Base-by-base conservation (phyloP, 2,329 filamentous ascomycete species). In the Cryoendolithus antarcticus region DNA sequence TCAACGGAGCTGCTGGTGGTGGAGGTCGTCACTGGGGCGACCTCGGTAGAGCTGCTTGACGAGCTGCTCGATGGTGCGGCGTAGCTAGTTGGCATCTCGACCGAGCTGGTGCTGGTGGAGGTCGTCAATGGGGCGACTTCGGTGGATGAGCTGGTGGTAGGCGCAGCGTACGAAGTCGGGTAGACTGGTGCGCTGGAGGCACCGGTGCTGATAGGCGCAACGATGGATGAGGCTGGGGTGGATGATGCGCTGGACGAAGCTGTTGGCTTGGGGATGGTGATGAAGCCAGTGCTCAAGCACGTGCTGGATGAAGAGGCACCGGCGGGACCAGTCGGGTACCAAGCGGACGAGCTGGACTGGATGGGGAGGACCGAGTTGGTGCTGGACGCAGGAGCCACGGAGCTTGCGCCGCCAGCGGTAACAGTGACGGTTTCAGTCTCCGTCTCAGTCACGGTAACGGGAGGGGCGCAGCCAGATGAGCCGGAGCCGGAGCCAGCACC, bases 361-460 rank as follows among this genome's bases (percentile, higher is more conserved):
- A 49, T 45, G 21, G 49, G 50, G 37, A 34, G 39, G 19, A 48
- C 48, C 35, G 30, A 37, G 11, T 44, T 42, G 38, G 38, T 37
- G 27, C 40, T 35, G 32, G 39, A 39, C 2, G 47, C 28, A 37
- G 37, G 35, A 10, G 28, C 32, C 13, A 31, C 30, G 12, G 13
- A 32, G 29, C 2, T 11, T 30, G 29, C 34, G 32, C 41, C 32
- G 35, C 38, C 39, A 15, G 41, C 44, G 37, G 45, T 46, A 29
- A 48, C 47, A 34, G 52, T 52, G 27, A 54, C 51, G 37, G 48
- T 49, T 39, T 54, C 48, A 31, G 53, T 58, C 46, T 55, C 52
- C 44, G 50, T 52, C 48, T 51, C 52, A 15, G 56, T 59, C 27
- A 55, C 54, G 27, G 57, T 60, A 30, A 57, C 53, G 21, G 41